These are phyloP conservation scores for Sporothrix inflata DNA, from an alignment of 2,329 filamentous ascomycete species.

Conservation along the genomic window DNA sequence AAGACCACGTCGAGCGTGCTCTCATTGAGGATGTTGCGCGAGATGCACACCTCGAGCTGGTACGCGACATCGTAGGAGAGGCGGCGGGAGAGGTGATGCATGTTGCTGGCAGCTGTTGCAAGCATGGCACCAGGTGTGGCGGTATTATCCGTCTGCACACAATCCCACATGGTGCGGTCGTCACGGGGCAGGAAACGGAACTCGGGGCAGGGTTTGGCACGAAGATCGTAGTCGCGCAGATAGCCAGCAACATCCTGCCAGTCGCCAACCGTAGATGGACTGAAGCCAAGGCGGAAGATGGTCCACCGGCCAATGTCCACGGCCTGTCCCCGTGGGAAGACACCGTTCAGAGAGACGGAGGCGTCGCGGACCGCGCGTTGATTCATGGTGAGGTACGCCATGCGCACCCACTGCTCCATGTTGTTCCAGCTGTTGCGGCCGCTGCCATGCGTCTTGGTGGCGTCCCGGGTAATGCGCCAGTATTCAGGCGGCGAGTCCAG, in stretches of 20 bases:
- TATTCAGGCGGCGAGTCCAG: conserved; percentile 55
- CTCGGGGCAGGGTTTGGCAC: conserved; percentile 23
- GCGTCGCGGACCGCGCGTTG: conserved; percentile 40
- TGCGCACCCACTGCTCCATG: conserved; percentile 54
- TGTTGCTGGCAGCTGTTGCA: conserved; percentile 20
- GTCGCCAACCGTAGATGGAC: conserved; percentile 22
- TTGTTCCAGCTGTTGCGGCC: conserved; percentile 45
- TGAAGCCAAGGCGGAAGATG: conserved; percentile 54
- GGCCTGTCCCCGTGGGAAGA: conserved; percentile 42
- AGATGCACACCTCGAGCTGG: conserved; percentile 92
- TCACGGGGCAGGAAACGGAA: conserved; percentile 32
- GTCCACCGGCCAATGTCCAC: conserved; percentile 63
- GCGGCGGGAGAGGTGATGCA: conserved; percentile 31
- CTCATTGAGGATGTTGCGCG: conserved; percentile 75
- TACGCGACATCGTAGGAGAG: conserved; percentile 78
- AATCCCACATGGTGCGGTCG: conserved; percentile 35
- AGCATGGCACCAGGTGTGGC: neutral
- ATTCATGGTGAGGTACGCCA: conserved; percentile 50
- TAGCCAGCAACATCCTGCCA: conserved; percentile 54
- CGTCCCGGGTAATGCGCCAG: conserved; percentile 46
- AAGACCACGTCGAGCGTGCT: conserved; percentile 72
- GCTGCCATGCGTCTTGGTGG: conserved; percentile 42
- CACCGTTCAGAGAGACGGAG: conserved; percentile 44
- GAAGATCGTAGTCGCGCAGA: conserved; percentile 74
- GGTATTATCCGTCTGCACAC: conserved; percentile 15